These are phyloP conservation scores for Seiridium cupressi DNA, from an alignment of 2,329 filamentous ascomycete species.

Conservation along the genomic window DNA sequence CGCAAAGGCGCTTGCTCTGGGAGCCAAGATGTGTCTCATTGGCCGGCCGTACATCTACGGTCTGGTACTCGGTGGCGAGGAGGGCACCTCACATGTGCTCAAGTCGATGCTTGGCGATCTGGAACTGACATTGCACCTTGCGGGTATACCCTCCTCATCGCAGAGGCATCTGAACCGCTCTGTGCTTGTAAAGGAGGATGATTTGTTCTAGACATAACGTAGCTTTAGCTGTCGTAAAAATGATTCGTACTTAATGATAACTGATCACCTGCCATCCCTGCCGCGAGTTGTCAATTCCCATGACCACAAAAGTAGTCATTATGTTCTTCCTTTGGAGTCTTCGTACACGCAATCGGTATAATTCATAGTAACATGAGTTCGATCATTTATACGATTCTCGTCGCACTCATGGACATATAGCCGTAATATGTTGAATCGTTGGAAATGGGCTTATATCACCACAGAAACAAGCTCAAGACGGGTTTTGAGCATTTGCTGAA, in stretches of 20 bases:
- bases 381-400: too few relatives aligned
- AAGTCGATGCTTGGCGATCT: conserved; percentile 23
- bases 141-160: conserved; percentile 19
- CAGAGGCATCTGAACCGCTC: conserved; percentile 14
- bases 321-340: too few relatives aligned
- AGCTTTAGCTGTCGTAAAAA: neutral
- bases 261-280: neutral
- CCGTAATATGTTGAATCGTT: too few relatives aligned
- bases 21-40: conserved; percentile 56
- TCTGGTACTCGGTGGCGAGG: conserved; percentile 23
- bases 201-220: conserved; percentile 14
- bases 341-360: too few relatives aligned
- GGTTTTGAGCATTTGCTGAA: too few relatives aligned
- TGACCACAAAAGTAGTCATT: too few relatives aligned
- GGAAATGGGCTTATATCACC: too few relatives aligned
- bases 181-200: conserved; percentile 18
- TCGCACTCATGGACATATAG: too few relatives aligned
- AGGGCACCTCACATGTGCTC: conserved; percentile 23
- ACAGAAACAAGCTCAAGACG: too few relatives aligned
- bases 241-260: neutral
- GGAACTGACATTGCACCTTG: conserved; percentile 24
- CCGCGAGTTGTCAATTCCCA: too few relatives aligned
- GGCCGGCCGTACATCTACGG: conserved; percentile 57
- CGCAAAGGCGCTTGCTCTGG: conserved; percentile 56
- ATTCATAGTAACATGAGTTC: too few relatives aligned